A percentile compares a stretch with the other conserved stretches of the same genome.
Conservation (phyloP, 2,329 filamentous ascomycete genomes). For the Colletotrichum zoysiae region DNA sequence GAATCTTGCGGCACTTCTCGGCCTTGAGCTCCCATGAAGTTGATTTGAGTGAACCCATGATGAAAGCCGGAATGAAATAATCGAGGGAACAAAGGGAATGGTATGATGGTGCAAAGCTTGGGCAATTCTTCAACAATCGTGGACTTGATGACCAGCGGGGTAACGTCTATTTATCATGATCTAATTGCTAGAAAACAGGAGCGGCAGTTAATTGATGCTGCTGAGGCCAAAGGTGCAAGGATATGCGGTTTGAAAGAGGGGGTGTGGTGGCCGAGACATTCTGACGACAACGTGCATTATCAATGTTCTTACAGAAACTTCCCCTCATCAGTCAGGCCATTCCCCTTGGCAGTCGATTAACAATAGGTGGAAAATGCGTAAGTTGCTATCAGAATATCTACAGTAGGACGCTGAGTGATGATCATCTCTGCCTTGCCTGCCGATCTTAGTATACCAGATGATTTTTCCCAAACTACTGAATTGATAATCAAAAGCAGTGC, state of each 20-base stretch:
- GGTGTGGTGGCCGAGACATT: not conserved
- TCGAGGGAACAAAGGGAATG: not conserved
- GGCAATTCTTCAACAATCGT: not conserved
- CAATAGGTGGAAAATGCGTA: not conserved
- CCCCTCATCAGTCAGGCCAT: not conserved
- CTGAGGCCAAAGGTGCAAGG: not conserved
- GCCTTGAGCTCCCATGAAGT: slow-evolving; percentile 29
- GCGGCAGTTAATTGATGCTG: not conserved
- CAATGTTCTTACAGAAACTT: not conserved
- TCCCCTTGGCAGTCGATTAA: not conserved
- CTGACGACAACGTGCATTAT: slow-evolving; percentile 5
- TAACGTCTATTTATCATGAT: not conserved
- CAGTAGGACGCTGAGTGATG: not conserved
- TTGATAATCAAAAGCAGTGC: too few relatives aligned
- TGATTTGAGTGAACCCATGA: not conserved
- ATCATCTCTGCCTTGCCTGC: too few relatives aligned
- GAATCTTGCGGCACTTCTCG: slow-evolving; percentile 17
- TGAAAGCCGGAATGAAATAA: not conserved
- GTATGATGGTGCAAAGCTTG: not conserved
- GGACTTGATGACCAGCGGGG: not conserved
- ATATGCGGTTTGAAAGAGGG: too few relatives aligned
- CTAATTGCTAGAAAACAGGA: not conserved
- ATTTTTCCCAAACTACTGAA: too few relatives aligned
- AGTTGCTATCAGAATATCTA: too few relatives aligned
- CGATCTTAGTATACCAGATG: too few relatives aligned